phyloP scores from a whole-genome alignment of 2,329 filamentous ascomycete species.

The Penicillium sp. region DNA sequence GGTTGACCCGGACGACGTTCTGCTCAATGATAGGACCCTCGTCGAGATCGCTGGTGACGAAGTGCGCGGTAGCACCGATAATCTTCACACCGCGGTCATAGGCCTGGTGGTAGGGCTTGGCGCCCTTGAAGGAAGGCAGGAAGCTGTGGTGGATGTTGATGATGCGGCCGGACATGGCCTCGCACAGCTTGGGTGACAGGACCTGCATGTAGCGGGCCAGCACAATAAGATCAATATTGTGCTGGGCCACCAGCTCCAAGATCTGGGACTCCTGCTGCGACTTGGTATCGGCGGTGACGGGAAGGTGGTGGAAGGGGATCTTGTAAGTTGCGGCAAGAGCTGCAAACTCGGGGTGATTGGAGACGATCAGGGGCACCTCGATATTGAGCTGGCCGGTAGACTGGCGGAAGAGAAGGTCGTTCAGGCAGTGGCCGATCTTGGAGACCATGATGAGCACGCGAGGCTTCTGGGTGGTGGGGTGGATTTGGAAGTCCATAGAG shows the following conservation, averaged over 20 bases:
- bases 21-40: slow-evolving; percentile 89
- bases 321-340: slow-evolving; percentile 68
- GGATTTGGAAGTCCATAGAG: slow-evolving; percentile 68
- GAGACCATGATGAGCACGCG: slow-evolving; percentile 84
- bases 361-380: slow-evolving; percentile 74
- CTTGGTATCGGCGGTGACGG: slow-evolving; percentile 76
- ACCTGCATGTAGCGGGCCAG: slow-evolving; percentile 88
- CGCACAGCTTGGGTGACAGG: slow-evolving; percentile 69
- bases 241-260: slow-evolving; percentile 64
- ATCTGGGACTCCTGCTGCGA: slow-evolving; percentile 67
- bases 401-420: slow-evolving; percentile 77
- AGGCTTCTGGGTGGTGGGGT: slow-evolving; percentile 66
- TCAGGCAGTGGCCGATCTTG: slow-evolving; percentile 82
- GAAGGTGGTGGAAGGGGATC: slow-evolving; percentile 76
- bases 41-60: slow-evolving; percentile 79
- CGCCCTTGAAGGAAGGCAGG: slow-evolving; percentile 82
- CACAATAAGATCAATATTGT: slow-evolving; percentile 74
- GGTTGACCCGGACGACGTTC: slow-evolving; percentile 72
- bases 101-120: slow-evolving; percentile 84
- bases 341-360: slow-evolving; percentile 74
- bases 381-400: slow-evolving; percentile 71
- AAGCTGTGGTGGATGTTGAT: slow-evolving; percentile 93
- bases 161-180: slow-evolving; percentile 77
- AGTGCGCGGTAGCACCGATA: slow-evolving; percentile 80
- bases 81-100: slow-evolving; percentile 86